Conservation (phyloP, 805 yeast species). For the Wickerhamomyces tratensis region DNA sequence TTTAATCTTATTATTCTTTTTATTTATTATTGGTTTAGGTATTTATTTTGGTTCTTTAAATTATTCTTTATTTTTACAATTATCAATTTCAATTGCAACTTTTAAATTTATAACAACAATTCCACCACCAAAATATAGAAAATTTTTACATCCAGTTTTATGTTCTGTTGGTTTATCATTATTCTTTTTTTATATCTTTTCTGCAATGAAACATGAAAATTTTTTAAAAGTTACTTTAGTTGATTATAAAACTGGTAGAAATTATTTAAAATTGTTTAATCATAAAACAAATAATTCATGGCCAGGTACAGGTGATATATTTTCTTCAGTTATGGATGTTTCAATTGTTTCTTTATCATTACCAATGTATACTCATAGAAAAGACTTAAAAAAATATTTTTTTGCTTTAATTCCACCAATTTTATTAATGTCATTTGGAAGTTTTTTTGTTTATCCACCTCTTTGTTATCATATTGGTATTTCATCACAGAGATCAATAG, state of each 20-base stretch:
- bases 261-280: constrained; percentile 49
- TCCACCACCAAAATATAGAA: constrained; percentile 37
- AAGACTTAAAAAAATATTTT: constrained; percentile 51
- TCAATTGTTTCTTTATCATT: constrained; percentile 67
- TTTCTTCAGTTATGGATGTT: constrained; percentile 63
- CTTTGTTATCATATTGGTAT: constrained; percentile 59
- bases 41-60: constrained; percentile 43
- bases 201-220: constrained; percentile 38
- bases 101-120: constrained; percentile 37
- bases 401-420: constrained; percentile 52
- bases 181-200: constrained; percentile 50
- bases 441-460: constrained; percentile 64
- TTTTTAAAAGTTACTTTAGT: constrained; percentile 38
- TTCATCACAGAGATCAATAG: constrained; percentile 48
- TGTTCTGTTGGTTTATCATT: constrained; percentile 57
- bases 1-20: constrained; percentile 36
- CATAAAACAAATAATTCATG: constrained; percentile 21
- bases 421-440: constrained; percentile 40
- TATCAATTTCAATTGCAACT: constrained; percentile 47
- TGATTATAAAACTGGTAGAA: constrained; percentile 61
- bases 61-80: constrained; percentile 52
- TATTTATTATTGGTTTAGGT: constrained; percentile 49
- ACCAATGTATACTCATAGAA: constrained; percentile 69
- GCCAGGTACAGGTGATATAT: constrained; percentile 81
- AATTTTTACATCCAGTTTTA: constrained; percentile 61